Evolutionary conservation across 2,329 filamentous ascomycete species (phyloP).

Genomic region (Cladophialophora chaetospira): DNA sequence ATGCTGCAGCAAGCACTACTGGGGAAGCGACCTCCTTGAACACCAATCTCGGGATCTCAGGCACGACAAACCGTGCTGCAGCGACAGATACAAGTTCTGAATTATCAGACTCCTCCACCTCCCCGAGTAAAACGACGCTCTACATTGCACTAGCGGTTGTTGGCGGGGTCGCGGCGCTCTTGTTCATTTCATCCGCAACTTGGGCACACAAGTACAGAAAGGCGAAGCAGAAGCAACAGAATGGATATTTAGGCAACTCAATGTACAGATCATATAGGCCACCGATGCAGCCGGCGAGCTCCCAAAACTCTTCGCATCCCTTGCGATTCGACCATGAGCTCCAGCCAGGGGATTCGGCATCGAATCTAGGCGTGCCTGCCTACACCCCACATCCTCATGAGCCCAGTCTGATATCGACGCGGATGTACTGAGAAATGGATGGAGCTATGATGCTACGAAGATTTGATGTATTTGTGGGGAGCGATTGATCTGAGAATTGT

Average conservation of each 20-base stretch:
- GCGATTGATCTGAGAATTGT: no score
- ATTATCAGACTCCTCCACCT: background rate
- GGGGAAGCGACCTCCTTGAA: background rate
- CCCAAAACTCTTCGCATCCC: background rate
- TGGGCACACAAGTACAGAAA: slow-evolving; percentile 1
- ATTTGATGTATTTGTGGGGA: no score
- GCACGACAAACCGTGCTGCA: background rate
- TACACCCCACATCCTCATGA: background rate
- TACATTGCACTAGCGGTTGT: slow-evolving; percentile 6
- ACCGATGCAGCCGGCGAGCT: background rate
- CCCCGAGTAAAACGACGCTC: background rate
- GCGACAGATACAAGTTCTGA: background rate
- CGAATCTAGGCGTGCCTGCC: background rate
- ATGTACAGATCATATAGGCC: background rate
- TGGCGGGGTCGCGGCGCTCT: background rate
- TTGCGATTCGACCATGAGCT: slow-evolving; percentile 1
- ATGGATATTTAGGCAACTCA: background rate
- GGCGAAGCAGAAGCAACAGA: background rate
- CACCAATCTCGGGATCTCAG: slow-evolving; percentile 1
- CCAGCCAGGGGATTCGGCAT: slow-evolving; percentile 4
- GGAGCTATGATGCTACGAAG: background rate
- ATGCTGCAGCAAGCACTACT: background rate
- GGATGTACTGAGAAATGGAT: background rate
- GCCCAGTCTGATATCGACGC: slow-evolving; percentile 9
- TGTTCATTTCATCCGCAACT: background rate